Percentiles rank a stretch among this genome's conserved stretches.
These are phyloP conservation scores for Barbatosphaeria neglecta DNA, from an alignment of 495 filamentous ascomycete genomes.

Conservation along the genomic window DNA sequence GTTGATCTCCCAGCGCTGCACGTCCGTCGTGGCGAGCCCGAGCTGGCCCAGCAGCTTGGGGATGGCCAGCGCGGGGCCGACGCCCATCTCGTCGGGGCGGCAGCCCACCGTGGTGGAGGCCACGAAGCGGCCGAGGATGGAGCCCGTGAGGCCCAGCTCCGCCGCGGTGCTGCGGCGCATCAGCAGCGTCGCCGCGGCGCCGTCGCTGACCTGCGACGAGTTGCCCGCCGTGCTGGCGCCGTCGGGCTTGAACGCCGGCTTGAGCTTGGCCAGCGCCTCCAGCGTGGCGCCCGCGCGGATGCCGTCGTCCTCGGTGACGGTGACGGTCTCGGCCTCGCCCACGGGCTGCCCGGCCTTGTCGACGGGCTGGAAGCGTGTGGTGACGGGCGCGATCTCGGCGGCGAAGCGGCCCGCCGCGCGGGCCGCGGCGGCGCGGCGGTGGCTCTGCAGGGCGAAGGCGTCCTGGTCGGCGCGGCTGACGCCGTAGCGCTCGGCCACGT, in stretches of 20 bases:
- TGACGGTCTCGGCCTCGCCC: slow-evolving; percentile 34
- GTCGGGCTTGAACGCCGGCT: slow-evolving; percentile 67
- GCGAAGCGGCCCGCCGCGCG: slow-evolving; percentile 59
- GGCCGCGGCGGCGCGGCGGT: slow-evolving; percentile 58
- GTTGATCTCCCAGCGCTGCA: slow-evolving; percentile 92
- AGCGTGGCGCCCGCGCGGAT: slow-evolving; percentile 54
- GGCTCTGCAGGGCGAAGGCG: slow-evolving; percentile 63
- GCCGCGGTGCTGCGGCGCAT: slow-evolving; percentile 77
- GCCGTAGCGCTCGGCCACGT: slow-evolving; percentile 68
- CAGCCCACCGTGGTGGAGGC: slow-evolving; percentile 62
- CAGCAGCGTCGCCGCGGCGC: slow-evolving; percentile 70
- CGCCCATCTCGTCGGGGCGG: slow-evolving; percentile 83
- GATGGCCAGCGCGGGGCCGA: slow-evolving; percentile 77
- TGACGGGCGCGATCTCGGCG: slow-evolving; percentile 66
- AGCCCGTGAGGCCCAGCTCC: slow-evolving; percentile 52
- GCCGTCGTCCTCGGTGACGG: slow-evolving; percentile 68
- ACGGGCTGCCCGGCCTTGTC: slow-evolving; percentile 48
- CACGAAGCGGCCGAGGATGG: slow-evolving; percentile 72
- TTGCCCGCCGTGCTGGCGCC: slow-evolving; percentile 81
- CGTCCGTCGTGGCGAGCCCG: slow-evolving; percentile 53
- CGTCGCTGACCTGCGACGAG: slow-evolving; percentile 75
- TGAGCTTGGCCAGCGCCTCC: slow-evolving; percentile 63
- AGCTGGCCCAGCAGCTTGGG: slow-evolving; percentile 61
- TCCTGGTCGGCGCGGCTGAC: slow-evolving; percentile 71
- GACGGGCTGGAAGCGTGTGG: slow-evolving; percentile 51